Percentiles rank a stretch among this genome's conserved stretches.
These are phyloP conservation scores for Rhodotorula babjevae DNA, from an alignment of 768 basidiomycete species.

Conservation along the genomic window DNA sequence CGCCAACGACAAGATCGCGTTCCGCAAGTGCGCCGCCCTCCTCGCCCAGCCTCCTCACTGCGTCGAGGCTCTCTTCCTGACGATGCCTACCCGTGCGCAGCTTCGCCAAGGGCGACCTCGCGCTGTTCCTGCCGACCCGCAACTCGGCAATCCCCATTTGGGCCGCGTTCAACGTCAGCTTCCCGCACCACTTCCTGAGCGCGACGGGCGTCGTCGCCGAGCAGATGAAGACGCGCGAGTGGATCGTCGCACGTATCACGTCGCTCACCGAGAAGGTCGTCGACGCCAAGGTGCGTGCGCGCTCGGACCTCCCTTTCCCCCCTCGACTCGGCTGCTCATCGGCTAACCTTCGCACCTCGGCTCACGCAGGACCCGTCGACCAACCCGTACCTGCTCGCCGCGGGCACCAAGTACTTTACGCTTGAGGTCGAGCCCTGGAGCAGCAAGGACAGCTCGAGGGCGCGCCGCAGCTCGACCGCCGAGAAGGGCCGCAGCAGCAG, in stretches of 20 bases:
- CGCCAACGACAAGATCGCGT: slow-evolving; percentile 83
- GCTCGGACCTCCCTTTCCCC: neutral
- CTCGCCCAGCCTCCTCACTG: no score
- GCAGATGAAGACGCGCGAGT: slow-evolving; percentile 83
- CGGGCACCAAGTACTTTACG: slow-evolving; percentile 89
- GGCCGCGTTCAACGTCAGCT: slow-evolving; percentile 98
- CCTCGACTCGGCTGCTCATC: no score
- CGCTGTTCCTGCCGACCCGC: slow-evolving; percentile 88
- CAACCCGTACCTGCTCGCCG: slow-evolving; percentile 82
- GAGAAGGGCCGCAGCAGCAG: slow-evolving; percentile 25
- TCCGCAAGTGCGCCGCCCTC: slow-evolving; percentile 59
- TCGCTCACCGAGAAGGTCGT: slow-evolving; percentile 80
- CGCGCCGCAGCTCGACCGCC: slow-evolving; percentile 25
- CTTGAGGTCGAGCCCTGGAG: slow-evolving; percentile 86
- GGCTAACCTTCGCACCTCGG: no score
- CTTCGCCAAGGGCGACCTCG: slow-evolving; percentile 90
- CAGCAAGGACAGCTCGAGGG: slow-evolving; percentile 33
- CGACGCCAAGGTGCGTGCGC: slow-evolving; percentile 61
- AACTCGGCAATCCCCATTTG: slow-evolving; percentile 90
- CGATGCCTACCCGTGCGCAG: neutral
- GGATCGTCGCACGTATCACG: slow-evolving; percentile 86
- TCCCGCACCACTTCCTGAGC: slow-evolving; percentile 95
- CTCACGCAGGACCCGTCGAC: slow-evolving; percentile 70
- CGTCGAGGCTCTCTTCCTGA: neutral
- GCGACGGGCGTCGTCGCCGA: slow-evolving; percentile 80